These are phyloP conservation scores for Fraxinus floribunda DNA, from an alignment of 305 asterid species.

Conservation along the genomic window DNA sequence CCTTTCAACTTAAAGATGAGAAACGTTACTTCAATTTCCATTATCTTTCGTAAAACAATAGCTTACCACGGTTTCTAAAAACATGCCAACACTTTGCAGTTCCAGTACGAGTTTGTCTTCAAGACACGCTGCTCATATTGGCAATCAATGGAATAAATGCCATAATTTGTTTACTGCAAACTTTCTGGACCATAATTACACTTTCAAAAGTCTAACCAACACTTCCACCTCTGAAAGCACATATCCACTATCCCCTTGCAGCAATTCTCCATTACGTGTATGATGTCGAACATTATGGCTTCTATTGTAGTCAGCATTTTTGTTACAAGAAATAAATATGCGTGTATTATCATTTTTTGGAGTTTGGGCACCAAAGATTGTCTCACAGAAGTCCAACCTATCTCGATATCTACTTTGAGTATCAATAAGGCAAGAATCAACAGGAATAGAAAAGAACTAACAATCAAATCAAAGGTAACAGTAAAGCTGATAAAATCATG, in stretches of 20 bases:
- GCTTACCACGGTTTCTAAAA: constrained; percentile 81
- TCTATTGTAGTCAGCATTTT: constrained; percentile 45
- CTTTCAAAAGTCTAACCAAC: constrained; percentile 55
- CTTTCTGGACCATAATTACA: constrained; percentile 46
- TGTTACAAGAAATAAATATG: constrained; percentile 46
- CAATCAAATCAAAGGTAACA: no score
- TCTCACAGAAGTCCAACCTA: constrained; percentile 47
- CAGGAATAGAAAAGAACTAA: constrained; percentile 25
- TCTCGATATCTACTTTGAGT: constrained; percentile 44
- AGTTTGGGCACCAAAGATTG: constrained; percentile 44
- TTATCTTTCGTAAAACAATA: constrained; percentile 24
- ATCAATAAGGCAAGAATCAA: constrained; percentile 43
- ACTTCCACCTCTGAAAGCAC: constrained; percentile 58
- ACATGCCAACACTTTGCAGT: constrained; percentile 73
- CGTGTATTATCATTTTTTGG: constrained; percentile 37
- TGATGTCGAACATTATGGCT: constrained; percentile 39
- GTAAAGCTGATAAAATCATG: no score
- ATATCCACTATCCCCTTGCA: constrained; percentile 50
- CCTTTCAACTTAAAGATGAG: constrained; percentile 13
- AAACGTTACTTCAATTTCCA: not conserved
- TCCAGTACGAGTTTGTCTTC: constrained; percentile 78
- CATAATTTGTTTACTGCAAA: constrained; percentile 32
- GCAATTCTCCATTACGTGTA: constrained; percentile 49
- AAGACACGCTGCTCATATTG: constrained; percentile 65
- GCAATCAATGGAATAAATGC: constrained; percentile 47